Conservation (phyloP, 2,329 filamentous ascomycete species). For the Hirsutella rhossiliensis region DNA sequence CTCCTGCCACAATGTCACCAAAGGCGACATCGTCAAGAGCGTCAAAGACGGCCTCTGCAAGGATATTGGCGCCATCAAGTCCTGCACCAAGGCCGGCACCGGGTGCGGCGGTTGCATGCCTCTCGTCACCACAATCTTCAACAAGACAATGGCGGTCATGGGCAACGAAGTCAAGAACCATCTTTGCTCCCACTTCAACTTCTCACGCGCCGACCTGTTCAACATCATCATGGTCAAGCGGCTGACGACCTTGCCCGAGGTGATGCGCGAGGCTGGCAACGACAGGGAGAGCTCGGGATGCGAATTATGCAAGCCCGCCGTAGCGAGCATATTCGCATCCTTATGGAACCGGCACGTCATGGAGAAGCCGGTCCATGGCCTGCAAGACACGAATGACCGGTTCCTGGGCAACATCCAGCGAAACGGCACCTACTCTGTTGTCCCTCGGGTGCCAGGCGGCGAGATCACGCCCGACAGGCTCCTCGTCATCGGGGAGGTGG, state of each 20-base stretch:
- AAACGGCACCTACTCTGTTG: constrained; percentile 81
- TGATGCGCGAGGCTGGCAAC: constrained; percentile 70
- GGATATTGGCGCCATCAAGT: constrained; percentile 70
- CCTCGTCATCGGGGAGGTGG: constrained; percentile 71
- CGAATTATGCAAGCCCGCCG: constrained; percentile 74
- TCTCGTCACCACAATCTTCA: constrained; percentile 80
- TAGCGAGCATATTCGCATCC: constrained; percentile 70
- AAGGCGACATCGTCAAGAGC: constrained; percentile 60
- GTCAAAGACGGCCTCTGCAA: constrained; percentile 74
- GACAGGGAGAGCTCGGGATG: constrained; percentile 65
- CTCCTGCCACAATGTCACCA: constrained; percentile 86
- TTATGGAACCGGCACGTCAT: constrained; percentile 79
- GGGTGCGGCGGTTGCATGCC: constrained; percentile 88
- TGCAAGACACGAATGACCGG: constrained; percentile 85
- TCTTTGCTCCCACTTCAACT: constrained; percentile 72
- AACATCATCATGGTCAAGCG: constrained; percentile 78
- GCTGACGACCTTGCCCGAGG: constrained; percentile 56
- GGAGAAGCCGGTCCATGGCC: constrained; percentile 54
- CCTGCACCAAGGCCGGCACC: constrained; percentile 83
- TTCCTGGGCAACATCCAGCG: constrained; percentile 85
- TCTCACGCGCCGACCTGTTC: constrained; percentile 80
- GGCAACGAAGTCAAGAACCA: constrained; percentile 81
- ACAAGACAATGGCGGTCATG: constrained; percentile 74
- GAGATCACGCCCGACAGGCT: constrained; percentile 84
- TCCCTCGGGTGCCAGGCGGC: constrained; percentile 71